Evolutionary conservation across 2,329 filamentous ascomycete species (phyloP).

Genomic region (Ophiobolus disseminans): DNA sequence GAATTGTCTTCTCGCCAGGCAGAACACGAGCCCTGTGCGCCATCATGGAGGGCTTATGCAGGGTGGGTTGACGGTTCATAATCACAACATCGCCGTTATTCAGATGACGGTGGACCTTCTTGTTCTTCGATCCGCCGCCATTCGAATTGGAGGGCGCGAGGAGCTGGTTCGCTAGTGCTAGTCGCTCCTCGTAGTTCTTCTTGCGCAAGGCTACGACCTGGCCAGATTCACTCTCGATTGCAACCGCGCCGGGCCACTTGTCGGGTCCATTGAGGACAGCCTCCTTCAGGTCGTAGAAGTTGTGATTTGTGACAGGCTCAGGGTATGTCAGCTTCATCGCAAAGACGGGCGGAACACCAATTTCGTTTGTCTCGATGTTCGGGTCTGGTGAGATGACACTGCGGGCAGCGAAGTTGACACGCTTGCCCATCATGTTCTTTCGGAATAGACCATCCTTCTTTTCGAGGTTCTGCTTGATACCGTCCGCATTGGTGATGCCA

Average conservation of each 20-base stretch:
- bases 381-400: slow-evolving; percentile 98
- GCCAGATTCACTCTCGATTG: slow-evolving; percentile 95
- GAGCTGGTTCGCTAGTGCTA: slow-evolving; percentile 90
- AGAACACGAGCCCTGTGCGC: slow-evolving; percentile 91
- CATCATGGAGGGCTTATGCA: slow-evolving; percentile 99
- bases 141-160: slow-evolving; percentile 81
- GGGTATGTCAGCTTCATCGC: slow-evolving; percentile 95
- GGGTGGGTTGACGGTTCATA: slow-evolving; percentile 97
- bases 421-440: slow-evolving; percentile 99
- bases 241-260: slow-evolving; percentile 91
- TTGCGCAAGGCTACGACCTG: slow-evolving; percentile 86
- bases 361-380: slow-evolving; percentile 98
- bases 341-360: slow-evolving; percentile 97
- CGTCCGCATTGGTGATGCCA: slow-evolving; percentile 81
- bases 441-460: slow-evolving; percentile 99
- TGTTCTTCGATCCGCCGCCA: slow-evolving; percentile 79
- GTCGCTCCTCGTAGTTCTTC: slow-evolving; percentile 86
- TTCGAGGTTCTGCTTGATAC: slow-evolving; percentile 96
- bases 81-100: slow-evolving; percentile 96
- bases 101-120: slow-evolving; percentile 95
- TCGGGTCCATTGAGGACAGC: slow-evolving; percentile 94
- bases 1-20: slow-evolving; percentile 93
- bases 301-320: slow-evolving; percentile 95
- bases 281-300: slow-evolving; percentile 93
- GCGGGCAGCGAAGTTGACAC: slow-evolving; percentile 96